Percentiles rank a stretch among this genome's conserved stretches.
Evolutionary conservation across 1,139 yeast genomes (phyloP).

Genomic region (Blastobotrys petasosporus): DNA sequence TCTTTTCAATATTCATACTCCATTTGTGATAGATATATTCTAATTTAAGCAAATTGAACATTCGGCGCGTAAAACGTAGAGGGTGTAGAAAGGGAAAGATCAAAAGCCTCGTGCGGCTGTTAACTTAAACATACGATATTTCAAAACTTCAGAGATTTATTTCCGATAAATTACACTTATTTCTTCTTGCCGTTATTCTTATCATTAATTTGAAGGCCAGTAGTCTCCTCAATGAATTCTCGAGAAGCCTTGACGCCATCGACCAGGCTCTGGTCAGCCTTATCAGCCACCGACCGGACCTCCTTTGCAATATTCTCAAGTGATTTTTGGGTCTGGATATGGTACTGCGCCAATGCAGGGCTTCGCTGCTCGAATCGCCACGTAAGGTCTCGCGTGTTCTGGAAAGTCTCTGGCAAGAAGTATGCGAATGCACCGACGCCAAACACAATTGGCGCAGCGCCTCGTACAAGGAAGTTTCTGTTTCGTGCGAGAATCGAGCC

Average conservation of each 20-base stretch:
- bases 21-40: no score
- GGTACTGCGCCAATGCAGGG: slow-evolving; percentile 65
- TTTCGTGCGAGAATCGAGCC: slow-evolving; percentile 80
- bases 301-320: slow-evolving; percentile 45
- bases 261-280: slow-evolving; percentile 35
- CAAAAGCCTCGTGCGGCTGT: no score
- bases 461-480: slow-evolving; percentile 53
- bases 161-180: neutral
- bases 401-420: slow-evolving; percentile 73
- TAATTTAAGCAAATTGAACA: no score
- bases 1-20: no score
- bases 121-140: no score
- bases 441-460: slow-evolving; percentile 55
- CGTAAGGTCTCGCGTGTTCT: slow-evolving; percentile 53
- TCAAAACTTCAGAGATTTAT: no score
- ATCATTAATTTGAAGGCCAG: slow-evolving; percentile 65
- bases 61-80: no score
- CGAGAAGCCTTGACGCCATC: slow-evolving; percentile 42
- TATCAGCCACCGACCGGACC: slow-evolving; percentile 39
- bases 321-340: slow-evolving; percentile 43
- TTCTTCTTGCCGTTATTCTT: slow-evolving; percentile 29
- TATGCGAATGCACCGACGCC: slow-evolving; percentile 67
- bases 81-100: no score
- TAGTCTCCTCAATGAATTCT: slow-evolving; percentile 48
- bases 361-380: slow-evolving; percentile 64